A percentile compares a stretch with the other conserved stretches of the same genome.
Conservation (phyloP, 495 filamentous ascomycete species). For the Aspergillus hancockii region DNA sequence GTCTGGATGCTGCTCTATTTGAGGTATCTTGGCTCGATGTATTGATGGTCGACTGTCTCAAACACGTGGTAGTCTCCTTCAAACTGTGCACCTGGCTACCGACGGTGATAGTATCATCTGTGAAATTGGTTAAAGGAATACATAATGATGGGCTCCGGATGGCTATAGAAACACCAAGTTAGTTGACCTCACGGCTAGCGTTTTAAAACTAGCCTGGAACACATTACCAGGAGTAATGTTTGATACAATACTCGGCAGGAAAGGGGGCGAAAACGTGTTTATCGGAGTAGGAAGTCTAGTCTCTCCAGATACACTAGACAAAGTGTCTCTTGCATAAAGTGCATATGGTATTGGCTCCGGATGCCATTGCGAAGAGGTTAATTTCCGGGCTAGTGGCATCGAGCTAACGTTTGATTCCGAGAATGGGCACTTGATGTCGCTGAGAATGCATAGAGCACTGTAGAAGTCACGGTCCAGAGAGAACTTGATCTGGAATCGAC, state of each 20-base stretch:
- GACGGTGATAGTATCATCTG: background rate
- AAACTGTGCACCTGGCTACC: background rate
- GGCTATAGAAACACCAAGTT: background rate
- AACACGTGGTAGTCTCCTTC: background rate
- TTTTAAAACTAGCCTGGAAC: background rate
- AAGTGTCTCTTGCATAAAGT: background rate
- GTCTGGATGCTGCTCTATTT: constrained; percentile 15
- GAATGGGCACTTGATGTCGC: constrained; percentile 42
- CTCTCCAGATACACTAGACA: background rate
- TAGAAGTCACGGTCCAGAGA: constrained; percentile 39
- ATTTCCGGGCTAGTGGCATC: constrained; percentile 19
- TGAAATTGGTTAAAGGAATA: background rate
- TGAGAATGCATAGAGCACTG: constrained; percentile 36
- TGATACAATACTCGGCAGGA: background rate
- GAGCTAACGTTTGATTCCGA: constrained; percentile 34
- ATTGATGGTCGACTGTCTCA: background rate
- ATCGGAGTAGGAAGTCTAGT: background rate
- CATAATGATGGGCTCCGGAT: background rate
- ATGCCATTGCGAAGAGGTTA: constrained; percentile 35
- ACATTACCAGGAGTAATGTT: background rate
- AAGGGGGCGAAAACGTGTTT: background rate
- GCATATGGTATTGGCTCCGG: constrained; percentile 16
- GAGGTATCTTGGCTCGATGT: background rate
- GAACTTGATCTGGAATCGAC: constrained; percentile 49
- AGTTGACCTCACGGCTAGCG: background rate